Evolutionary conservation across 129 eudicot genomes (phyloP).

Genomic region (Escallonia rubra): DNA sequence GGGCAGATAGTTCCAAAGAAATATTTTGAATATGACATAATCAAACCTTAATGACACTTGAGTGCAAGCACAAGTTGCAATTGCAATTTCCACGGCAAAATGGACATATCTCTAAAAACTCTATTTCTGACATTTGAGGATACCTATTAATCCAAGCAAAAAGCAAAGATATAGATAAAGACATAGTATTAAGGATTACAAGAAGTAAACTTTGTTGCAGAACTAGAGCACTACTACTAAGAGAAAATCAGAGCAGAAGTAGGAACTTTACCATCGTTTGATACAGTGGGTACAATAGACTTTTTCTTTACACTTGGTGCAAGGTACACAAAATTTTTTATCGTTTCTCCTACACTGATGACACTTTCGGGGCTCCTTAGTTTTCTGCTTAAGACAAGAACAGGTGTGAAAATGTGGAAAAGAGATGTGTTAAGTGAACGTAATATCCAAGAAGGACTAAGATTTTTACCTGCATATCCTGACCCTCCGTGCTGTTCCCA

Average conservation of each 20-base stretch:
- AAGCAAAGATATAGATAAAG: not conserved
- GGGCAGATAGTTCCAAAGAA: not conserved
- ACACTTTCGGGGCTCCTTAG: conserved; percentile 36
- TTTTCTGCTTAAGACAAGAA: conserved; percentile 26
- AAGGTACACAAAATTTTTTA: conserved; percentile 60
- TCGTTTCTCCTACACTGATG: conserved; percentile 74
- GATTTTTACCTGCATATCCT: conserved; percentile 18
- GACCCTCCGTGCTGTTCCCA: conserved; percentile 8
- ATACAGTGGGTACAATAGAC: conserved; percentile 72
- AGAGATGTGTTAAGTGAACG: not conserved
- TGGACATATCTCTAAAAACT: conserved; percentile 57
- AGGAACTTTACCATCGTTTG: conserved; percentile 48
- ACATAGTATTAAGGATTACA: not conserved
- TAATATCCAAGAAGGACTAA: not conserved
- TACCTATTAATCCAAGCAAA: conserved; percentile 42
- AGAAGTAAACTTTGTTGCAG: not conserved
- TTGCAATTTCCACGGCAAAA: conserved; percentile 77
- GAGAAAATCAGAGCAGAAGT: not conserved
- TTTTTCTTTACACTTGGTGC: conserved; percentile 52
- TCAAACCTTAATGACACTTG: conserved; percentile 49
- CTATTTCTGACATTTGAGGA: conserved; percentile 53
- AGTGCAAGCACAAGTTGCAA: conserved; percentile 72
- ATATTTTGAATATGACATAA: not conserved
- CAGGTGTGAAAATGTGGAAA: not conserved
- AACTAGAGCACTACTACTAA: not conserved